phyloP scores from a whole-genome alignment of 1,284 basidiomycete species.

The Ceratobasidium sp. region DNA sequence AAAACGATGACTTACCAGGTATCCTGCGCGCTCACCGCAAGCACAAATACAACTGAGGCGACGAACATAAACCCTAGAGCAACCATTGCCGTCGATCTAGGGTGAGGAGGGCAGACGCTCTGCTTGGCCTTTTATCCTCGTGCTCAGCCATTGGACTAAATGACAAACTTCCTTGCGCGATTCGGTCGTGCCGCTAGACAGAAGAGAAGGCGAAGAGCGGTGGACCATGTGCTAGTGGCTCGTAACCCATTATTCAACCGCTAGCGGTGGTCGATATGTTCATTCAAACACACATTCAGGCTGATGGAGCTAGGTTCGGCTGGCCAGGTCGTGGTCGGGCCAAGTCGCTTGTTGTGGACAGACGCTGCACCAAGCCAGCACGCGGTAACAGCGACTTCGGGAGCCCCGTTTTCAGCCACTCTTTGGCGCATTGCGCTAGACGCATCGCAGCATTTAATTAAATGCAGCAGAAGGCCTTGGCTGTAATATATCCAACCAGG shows the following conservation, averaged over 20 bases:
- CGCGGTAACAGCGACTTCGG: too few species aligned
- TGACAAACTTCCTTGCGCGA: background rate
- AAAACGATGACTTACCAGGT: slow-evolving; percentile 7
- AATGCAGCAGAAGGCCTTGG: too few species aligned
- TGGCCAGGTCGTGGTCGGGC: too few species aligned
- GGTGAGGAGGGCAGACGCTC: background rate
- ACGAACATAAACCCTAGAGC: slow-evolving; percentile 20
- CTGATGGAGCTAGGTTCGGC: too few species aligned
- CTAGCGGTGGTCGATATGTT: background rate
- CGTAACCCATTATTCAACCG: background rate
- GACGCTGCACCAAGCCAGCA: too few species aligned
- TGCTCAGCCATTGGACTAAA: background rate
- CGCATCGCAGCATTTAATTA: too few species aligned
- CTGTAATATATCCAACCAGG: too few species aligned
- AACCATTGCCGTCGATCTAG: slow-evolving; percentile 27
- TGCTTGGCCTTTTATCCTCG: slow-evolving; percentile 11
- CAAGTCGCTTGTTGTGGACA: too few species aligned
- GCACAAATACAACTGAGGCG: slow-evolving; percentile 25
- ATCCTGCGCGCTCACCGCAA: slow-evolving; percentile 4
- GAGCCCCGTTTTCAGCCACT: too few species aligned
- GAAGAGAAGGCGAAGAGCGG: slow-evolving; percentile 28
- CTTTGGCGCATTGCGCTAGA: too few species aligned
- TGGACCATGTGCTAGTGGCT: slow-evolving; percentile 30
- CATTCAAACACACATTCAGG: too few species aligned
- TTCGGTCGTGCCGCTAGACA: slow-evolving; percentile 1